Conservation (phyloP, 2,329 filamentous ascomycete genomes). For the Pseudonectria buxi region DNA sequence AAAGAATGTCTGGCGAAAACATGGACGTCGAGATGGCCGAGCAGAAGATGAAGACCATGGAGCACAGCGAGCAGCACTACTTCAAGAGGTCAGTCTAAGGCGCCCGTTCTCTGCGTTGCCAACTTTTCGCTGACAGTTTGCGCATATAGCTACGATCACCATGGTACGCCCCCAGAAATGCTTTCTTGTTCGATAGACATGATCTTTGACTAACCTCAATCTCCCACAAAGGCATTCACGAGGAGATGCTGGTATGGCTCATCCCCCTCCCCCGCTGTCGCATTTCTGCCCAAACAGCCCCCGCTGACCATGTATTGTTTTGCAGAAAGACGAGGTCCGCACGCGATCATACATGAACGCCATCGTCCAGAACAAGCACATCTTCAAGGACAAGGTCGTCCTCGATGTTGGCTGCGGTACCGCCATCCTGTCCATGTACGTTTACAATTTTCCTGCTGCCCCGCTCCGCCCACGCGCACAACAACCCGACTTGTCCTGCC, state of each 20-base stretch:
- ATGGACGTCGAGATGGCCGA: slow-evolving; percentile 57
- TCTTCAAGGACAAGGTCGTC: slow-evolving; percentile 76
- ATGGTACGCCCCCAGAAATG: slow-evolving; percentile 54
- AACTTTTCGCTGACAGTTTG: slow-evolving; percentile 27
- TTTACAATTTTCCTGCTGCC: slow-evolving; percentile 13
- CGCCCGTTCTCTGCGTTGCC: slow-evolving; percentile 4
- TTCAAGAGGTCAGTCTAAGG: slow-evolving; percentile 73
- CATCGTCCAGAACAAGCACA: slow-evolving; percentile 94
- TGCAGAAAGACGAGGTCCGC: slow-evolving; percentile 94
- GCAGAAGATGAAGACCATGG: slow-evolving; percentile 63
- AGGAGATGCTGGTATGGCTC: slow-evolving; percentile 88
- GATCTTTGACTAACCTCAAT: slow-evolving; percentile 1
- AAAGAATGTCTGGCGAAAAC: slow-evolving; percentile 41
- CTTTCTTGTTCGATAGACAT: slow-evolving; percentile 22
- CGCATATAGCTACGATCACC: slow-evolving; percentile 80
- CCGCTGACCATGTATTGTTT: slow-evolving; percentile 14
- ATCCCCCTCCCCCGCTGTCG: slow-evolving; percentile 12
- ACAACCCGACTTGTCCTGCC: slow-evolving; percentile 4
- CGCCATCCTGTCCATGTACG: slow-evolving; percentile 95
- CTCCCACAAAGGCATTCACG: slow-evolving; percentile 70
- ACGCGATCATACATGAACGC: slow-evolving; percentile 95
- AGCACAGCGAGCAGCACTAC: slow-evolving; percentile 97
- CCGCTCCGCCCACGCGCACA: neutral
- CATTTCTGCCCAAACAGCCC: slow-evolving; percentile 8
- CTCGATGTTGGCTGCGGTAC: slow-evolving; percentile 97